Base-by-base conservation (phyloP, 306 rosid genomes). In the Prunus salicina region DNA sequence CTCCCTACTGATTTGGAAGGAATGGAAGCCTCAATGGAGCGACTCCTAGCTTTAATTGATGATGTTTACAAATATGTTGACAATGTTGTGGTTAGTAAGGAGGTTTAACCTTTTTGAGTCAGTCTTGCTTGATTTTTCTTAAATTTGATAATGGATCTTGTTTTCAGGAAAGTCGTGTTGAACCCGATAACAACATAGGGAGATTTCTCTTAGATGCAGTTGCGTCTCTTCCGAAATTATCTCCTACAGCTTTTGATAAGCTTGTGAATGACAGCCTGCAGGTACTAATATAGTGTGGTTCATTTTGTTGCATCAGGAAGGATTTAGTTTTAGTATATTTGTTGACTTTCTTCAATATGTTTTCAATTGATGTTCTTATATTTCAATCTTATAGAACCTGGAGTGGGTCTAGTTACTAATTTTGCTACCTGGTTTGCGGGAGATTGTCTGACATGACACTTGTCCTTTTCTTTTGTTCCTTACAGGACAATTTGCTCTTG, bases 1-100 rank as follows among this genome's bases (percentile, higher is more conserved):
- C 89, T 96, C 57, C 99, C 99, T 47, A 84, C 92, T 81, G 99
- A 96, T 84, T 77, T 96, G 82, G 99, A 96, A 92, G 97, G 93
- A 76, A 96, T 96, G 99, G 99, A 96, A 91, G 84, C 92, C 63
- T 84, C 99, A 53, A 91, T 92, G 98, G 91, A 92, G 85, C 89
- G 88, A 71, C 85, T 96, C 15, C 87, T 92, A 56, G 93, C 93
- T 58, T 62, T 96, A 82, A 92, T 92, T 71, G 97, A 89, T 67
- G 98, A 96, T 78, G 89, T 92, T 61, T 75, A 87, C 87, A 96
- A 86, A 92, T 92, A 96, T 81, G 98, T 96, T 67, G 98, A 96
- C 27, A 87, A 86, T 68, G 98, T 92, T 80, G 97, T 89, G 91
- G 97, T 80, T 15, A 71, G 89, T 91, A 85, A 64, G 83, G 55